Percentiles rank a stretch among this genome's conserved stretches.
phyloP scores from a whole-genome alignment of 257 asterid species.

The Solanum boliviense region DNA sequence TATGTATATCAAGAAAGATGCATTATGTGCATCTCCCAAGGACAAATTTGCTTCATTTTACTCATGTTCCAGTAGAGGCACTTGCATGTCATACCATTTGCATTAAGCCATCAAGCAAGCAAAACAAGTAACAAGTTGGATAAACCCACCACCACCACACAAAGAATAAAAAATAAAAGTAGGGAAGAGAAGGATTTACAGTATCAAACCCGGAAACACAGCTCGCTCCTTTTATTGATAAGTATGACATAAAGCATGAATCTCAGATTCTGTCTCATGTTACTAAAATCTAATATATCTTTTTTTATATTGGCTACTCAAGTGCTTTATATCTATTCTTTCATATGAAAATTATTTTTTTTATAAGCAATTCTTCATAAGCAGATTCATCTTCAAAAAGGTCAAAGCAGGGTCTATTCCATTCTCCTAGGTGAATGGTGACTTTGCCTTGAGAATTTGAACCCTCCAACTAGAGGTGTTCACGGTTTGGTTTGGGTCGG shows the following conservation, averaged over 20 bases:
- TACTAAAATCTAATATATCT: not conserved
- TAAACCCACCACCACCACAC: not conserved
- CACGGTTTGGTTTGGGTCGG: no score
- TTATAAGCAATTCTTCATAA: not conserved
- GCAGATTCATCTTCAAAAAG: not conserved
- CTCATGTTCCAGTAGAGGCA: not conserved
- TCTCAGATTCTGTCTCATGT: not conserved
- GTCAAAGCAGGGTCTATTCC: not conserved
- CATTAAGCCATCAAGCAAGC: not conserved
- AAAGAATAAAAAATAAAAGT: not conserved
- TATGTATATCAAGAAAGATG: not conserved
- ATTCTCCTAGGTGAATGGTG: not conserved
- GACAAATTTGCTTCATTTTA: not conserved
- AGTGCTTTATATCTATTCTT: not conserved
- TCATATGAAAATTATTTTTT: not conserved
- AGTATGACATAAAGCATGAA: not conserved
- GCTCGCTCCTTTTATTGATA: not conserved
- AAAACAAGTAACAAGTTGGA: not conserved
- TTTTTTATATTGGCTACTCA: not conserved
- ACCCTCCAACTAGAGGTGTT: not conserved
- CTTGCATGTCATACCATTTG: not conserved
- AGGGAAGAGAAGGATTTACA: not conserved
- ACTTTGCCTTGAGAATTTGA: not conserved
- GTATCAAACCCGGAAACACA: not conserved
- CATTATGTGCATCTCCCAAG: not conserved